Base-by-base conservation (phyloP, 2,329 filamentous ascomycete species). In the Aspergillus brunneoviolaceus region DNA sequence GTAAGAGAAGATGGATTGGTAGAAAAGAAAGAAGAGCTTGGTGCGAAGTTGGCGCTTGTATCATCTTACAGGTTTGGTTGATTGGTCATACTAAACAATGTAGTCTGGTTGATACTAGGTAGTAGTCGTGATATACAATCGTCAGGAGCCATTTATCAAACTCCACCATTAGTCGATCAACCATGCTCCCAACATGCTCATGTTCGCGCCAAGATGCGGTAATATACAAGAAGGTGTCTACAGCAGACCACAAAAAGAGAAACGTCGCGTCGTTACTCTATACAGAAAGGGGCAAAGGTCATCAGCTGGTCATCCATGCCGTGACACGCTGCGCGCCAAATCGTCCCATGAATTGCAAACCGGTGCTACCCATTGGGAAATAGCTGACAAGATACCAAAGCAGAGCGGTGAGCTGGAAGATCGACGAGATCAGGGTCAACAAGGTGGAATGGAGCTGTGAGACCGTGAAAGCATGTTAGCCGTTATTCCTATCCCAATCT, bases 311-410 rank as follows among this genome's bases (percentile, higher is more conserved):
- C 86, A 97, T 89, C 95, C 94, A 98, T 56, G 92, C 86, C 5
- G 91, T 85, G 42, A 96, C 90, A 72, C 93, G 86, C 72, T 88
- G 89, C 21, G 89, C 91, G 23, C 94, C 95, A 72, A 96, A 95
- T 3, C 87, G 87, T 49, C 92, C 91, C 60, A 92, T 92, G 67
- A 96, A 86, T 61, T 94, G 89, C 66, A 99, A 80, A 48, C 95
- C 92, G 58, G 89, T 90, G 59, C 90, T 91, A 47, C 95, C 95
- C 93, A 98, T 96, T 27, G 95, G 95, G 71, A 98, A 98, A 77
- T 99, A 99, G 78, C 91, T 96, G 76, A 98, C 88, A 51, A 97
- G 83, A 79, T 98, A 98, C 94, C 94, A 98, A 51, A 91, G 66
- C 65, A 98, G 81, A 64, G 89, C 90, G 56, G 88, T 87, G 57